These are phyloP conservation scores for Pseudogymnoascus sp. DNA, from an alignment of 2,329 filamentous ascomycete species.

Conservation along the genomic window DNA sequence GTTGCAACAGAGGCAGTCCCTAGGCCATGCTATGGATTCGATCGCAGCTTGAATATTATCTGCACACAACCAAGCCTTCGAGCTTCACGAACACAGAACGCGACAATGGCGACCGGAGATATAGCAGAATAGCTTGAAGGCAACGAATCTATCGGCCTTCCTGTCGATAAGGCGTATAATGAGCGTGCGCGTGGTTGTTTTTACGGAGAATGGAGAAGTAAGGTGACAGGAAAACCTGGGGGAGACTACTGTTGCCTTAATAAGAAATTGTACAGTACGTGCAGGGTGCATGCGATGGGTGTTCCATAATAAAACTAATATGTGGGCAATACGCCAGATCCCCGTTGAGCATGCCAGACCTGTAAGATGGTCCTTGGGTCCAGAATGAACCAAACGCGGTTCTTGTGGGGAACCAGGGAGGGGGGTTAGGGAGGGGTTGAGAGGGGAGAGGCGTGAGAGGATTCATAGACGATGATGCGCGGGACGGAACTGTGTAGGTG, in stretches of 20 bases:
- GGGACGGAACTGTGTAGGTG: neutral
- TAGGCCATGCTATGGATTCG: neutral
- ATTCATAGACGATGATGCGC: neutral
- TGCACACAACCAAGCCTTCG: neutral
- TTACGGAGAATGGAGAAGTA: neutral
- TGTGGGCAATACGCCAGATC: slow-evolving; percentile 1
- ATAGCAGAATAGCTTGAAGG: neutral
- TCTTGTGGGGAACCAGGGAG: neutral
- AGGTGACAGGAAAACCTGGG: neutral
- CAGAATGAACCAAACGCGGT: slow-evolving; percentile 8
- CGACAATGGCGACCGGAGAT: slow-evolving; percentile 1
- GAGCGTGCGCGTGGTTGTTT: slow-evolving; percentile 1
- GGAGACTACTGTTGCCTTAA: slow-evolving; percentile 9
- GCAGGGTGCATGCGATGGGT: neutral
- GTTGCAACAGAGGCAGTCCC: slow-evolving; percentile 2
- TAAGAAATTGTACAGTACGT: neutral
- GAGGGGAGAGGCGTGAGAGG: neutral
- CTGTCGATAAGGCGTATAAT: neutral
- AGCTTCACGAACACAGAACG: neutral
- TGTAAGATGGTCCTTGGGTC: slow-evolving; percentile 3
- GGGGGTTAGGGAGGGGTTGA: neutral
- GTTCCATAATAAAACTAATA: slow-evolving; percentile 9
- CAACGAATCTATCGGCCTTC: neutral
- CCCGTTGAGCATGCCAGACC: slow-evolving; percentile 2
- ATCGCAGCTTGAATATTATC: neutral